Percentiles rank a stretch among this genome's conserved stretches.
phyloP scores from a whole-genome alignment of 768 basidiomycete species.

The Boletus edulis region DNA sequence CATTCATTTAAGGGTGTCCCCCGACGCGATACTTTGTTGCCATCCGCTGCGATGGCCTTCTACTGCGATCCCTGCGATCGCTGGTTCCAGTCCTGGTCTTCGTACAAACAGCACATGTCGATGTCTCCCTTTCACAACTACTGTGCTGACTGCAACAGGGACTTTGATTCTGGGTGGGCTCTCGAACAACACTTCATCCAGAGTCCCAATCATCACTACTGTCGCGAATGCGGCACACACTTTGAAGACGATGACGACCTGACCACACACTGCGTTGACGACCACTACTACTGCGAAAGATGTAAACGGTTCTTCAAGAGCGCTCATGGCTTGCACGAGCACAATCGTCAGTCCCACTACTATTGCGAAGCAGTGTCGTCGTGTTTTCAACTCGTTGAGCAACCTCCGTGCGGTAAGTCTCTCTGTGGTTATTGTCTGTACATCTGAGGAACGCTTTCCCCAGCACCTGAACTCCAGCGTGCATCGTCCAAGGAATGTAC shows the following conservation, averaged over 20 bases:
- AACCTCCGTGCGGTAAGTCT: slow-evolving; percentile 17
- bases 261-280: slow-evolving; percentile 37
- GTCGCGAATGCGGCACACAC: slow-evolving; percentile 47
- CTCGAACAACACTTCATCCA: slow-evolving; percentile 54
- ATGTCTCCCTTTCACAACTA: slow-evolving; percentile 40
- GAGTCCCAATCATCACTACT: slow-evolving; percentile 49
- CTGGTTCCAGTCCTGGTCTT: slow-evolving; percentile 27
- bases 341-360: slow-evolving; percentile 41
- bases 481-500: slow-evolving; percentile 42
- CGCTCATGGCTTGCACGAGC: slow-evolving; percentile 41
- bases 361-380: slow-evolving; percentile 48
- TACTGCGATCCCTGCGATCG: slow-evolving; percentile 41
- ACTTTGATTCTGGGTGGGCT: slow-evolving; percentile 39
- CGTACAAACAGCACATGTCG: slow-evolving; percentile 35
- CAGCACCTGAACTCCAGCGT: slow-evolving; percentile 53
- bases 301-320: slow-evolving; percentile 45
- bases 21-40: neutral
- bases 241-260: slow-evolving; percentile 37
- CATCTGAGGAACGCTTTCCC: neutral
- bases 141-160: slow-evolving; percentile 45
- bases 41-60: slow-evolving; percentile 25
- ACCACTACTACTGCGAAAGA: slow-evolving; percentile 41
- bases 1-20: neutral
- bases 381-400: slow-evolving; percentile 36
- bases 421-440: no score